phyloP scores from a whole-genome alignment of 1,284 basidiomycete genomes.

The Trichosporon sp. region DNA sequence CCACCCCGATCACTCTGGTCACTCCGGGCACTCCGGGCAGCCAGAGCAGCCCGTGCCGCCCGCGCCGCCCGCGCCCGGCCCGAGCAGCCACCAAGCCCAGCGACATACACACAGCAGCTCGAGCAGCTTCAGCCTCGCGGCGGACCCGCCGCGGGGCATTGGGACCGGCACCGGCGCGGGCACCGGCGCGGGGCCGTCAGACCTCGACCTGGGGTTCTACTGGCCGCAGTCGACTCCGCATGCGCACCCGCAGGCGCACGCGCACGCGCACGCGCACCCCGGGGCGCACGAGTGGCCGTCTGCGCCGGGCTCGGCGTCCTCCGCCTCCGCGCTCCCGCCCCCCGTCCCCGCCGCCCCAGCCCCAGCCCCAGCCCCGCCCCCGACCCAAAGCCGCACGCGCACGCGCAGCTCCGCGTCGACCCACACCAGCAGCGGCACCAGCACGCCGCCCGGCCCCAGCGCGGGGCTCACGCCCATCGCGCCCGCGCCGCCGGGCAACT shows the following conservation, averaged over 20 bases:
- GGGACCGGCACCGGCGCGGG: not conserved
- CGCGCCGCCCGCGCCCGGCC: too few relatives aligned
- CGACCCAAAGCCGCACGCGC: not conserved
- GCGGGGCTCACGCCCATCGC: not conserved
- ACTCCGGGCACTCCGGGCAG: too few relatives aligned
- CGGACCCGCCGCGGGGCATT: not conserved
- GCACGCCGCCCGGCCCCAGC: not conserved
- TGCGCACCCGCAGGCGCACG: not conserved
- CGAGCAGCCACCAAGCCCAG: not conserved
- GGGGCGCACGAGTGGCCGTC: not conserved
- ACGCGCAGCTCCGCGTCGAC: not conserved
- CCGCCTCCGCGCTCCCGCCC: not conserved
- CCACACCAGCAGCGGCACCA: not conserved
- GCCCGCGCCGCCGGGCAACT: not conserved
- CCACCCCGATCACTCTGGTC: too few relatives aligned
- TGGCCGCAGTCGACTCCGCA: not conserved
- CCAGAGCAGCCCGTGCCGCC: too few relatives aligned
- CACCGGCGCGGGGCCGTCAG: not conserved
- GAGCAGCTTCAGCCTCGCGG: not conserved
- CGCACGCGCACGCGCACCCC: not conserved
- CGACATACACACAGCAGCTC: not conserved
- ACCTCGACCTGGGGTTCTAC: not conserved
- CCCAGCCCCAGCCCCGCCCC: not conserved
- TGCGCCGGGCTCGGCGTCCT: not conserved
- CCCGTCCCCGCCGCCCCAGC: too few relatives aligned